Conservation (phyloP, 1,284 basidiomycete species). For the Neonothopanus nambi region DNA sequence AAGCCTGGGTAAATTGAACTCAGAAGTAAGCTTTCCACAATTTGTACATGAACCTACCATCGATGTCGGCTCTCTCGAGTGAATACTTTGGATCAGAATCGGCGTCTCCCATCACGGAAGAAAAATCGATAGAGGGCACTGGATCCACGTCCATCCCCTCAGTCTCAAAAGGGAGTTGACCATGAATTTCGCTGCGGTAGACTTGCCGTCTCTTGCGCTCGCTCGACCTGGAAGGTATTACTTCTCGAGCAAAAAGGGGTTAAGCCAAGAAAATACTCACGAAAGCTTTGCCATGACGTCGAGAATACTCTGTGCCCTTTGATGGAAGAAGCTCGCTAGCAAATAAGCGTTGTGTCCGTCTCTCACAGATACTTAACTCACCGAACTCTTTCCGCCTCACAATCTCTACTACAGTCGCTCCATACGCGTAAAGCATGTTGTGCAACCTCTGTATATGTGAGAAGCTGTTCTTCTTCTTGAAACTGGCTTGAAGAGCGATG, state of each 20-base stretch:
- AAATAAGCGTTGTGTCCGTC: background rate
- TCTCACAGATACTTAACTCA: conserved; percentile 30
- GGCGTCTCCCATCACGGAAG: conserved; percentile 47
- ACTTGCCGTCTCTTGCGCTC: conserved; percentile 79
- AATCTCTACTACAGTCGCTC: conserved; percentile 89
- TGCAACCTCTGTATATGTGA: conserved; percentile 88
- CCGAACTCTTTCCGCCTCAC: conserved; percentile 89
- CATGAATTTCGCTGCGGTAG: conserved; percentile 77
- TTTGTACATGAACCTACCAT: conserved; percentile 49
- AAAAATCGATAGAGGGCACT: conserved; percentile 77
- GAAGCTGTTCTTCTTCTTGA: conserved; percentile 81
- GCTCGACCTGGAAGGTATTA: conserved; percentile 45
- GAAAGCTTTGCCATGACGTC: conserved; percentile 84
- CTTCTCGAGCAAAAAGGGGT: conserved; percentile 1
- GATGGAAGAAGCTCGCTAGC: conserved; percentile 74
- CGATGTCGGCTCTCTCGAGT: conserved; percentile 71
- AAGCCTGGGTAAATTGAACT: conserved; percentile 47
- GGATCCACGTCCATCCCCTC: conserved; percentile 69
- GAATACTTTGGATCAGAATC: conserved; percentile 55
- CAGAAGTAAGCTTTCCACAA: background rate
- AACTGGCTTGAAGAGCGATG: conserved; percentile 63
- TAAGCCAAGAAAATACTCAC: conserved; percentile 41
- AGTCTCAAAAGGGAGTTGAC: conserved; percentile 78
- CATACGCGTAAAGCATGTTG: conserved; percentile 90
- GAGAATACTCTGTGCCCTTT: conserved; percentile 73